Evolutionary conservation across 495 filamentous ascomycete genomes (phyloP).

Genomic region (Tuber aestivum): DNA sequence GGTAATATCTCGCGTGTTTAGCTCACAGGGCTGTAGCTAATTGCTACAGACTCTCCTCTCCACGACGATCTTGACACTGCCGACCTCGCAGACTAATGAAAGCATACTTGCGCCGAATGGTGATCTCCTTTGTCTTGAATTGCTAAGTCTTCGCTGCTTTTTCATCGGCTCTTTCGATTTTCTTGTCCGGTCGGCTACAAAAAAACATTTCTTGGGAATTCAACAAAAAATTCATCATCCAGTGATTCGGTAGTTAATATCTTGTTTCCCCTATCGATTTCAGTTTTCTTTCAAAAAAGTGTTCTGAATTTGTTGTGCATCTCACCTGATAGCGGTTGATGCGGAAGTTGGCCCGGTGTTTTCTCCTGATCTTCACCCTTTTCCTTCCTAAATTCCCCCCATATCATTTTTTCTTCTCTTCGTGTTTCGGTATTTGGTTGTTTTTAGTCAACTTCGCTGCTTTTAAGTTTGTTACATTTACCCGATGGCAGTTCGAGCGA

Average conservation of each 20-base stretch:
- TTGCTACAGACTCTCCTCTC: slow-evolving; percentile 58
- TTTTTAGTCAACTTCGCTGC: slow-evolving; percentile 28
- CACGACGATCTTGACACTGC: slow-evolving; percentile 97
- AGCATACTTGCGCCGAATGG: background rate
- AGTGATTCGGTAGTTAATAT: slow-evolving; percentile 21
- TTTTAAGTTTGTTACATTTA: slow-evolving; percentile 40
- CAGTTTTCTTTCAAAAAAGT: slow-evolving; percentile 14
- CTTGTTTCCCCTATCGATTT: slow-evolving; percentile 1
- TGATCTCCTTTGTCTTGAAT: slow-evolving; percentile 10
- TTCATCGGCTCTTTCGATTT: slow-evolving; percentile 35
- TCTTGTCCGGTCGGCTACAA: slow-evolving; percentile 29
- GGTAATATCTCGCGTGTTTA: slow-evolving; percentile 48
- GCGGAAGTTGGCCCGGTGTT: slow-evolving; percentile 30
- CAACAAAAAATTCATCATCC: slow-evolving; percentile 39
- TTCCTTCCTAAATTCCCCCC: slow-evolving; percentile 21
- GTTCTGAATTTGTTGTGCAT: slow-evolving; percentile 26
- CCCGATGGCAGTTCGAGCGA: slow-evolving; percentile 42
- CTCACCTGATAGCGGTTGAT: slow-evolving; percentile 30
- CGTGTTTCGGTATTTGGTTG: slow-evolving; percentile 23
- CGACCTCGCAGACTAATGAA: slow-evolving; percentile 51
- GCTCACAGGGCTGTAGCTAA: background rate
- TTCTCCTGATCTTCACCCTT: slow-evolving; percentile 40
- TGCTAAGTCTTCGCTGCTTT: slow-evolving; percentile 28
- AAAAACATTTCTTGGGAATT: slow-evolving; percentile 24
- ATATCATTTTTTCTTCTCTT: slow-evolving; percentile 16